Base-by-base conservation (phyloP, 441 rosid genomes). In the Adansonia grandidieri region DNA sequence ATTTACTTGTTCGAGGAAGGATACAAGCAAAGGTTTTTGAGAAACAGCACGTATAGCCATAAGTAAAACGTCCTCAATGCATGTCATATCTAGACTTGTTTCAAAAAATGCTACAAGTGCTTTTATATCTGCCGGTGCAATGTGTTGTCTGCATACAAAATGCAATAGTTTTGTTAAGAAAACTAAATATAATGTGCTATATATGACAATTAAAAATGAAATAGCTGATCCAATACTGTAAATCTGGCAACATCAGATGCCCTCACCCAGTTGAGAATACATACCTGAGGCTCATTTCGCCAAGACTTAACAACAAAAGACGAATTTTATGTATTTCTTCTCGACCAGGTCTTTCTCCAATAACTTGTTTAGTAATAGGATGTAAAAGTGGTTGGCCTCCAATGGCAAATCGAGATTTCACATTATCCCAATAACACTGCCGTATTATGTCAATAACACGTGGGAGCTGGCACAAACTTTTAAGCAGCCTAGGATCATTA, bases 241-340 rank as follows among this genome's bases (percentile, higher is more conserved):
- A 24, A 58, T 57, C 69, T 68, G n/a, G 71, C 66, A 62, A 76
- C 45, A 45, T 48, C 58, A 60, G 60, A 58, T 57, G 22, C 56
- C 60, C 64, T 9, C 20, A 58, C 9, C 9, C 40, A 71, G n/a
- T 60, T 63, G 19, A 60, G 58, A 78, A 45, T 19, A 4, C 62
- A 13, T 93, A 96, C 99, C 97, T 92, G 80, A 97, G 91, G 86
- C 98, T 90, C 99, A 97, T 95, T 89, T 97, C 99, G 77, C 98
- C 98, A 80, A 95, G 97, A 84, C 98, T 92, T 85, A 97, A 85
- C 72, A 93, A 84, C 81, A 97, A 92, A 87, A 97, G 98, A 84
- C 98, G 98, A 83, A 95, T 89, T 90, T 97, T 97, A 73, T 82
- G 98, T 81, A 91, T 90, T 88, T 95, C 99, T 40, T 97, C 99